Percentiles rank a stretch among this genome's conserved stretches.
Evolutionary conservation across 1,284 basidiomycete genomes (phyloP).

Genomic region (Boletellus deceptivus): DNA sequence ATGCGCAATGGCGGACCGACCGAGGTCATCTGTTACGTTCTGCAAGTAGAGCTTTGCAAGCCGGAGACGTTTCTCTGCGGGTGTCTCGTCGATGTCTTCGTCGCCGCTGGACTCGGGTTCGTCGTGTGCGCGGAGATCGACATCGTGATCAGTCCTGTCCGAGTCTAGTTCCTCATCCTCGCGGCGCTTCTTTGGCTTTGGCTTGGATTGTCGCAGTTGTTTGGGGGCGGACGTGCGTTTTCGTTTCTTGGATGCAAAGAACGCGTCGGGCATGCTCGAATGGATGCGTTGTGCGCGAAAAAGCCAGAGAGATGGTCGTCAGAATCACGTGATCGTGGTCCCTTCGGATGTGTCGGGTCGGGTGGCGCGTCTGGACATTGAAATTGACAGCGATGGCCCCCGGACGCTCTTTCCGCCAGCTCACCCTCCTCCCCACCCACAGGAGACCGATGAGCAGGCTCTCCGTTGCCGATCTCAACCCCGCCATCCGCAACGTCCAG

Average conservation of each 20-base stretch:
- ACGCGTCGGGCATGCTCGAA: slow-evolving; percentile 70
- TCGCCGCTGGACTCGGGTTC: slow-evolving; percentile 65
- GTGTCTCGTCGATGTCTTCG: slow-evolving; percentile 87
- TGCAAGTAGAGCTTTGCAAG: slow-evolving; percentile 91
- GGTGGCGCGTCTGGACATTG: no score
- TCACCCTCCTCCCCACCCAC: background rate
- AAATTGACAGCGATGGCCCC: slow-evolving; percentile 9
- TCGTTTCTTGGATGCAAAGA: slow-evolving; percentile 74
- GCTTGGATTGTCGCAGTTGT: slow-evolving; percentile 17
- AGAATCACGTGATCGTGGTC: slow-evolving; percentile 8
- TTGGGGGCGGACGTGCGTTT: slow-evolving; percentile 49
- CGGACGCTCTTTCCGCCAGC: background rate
- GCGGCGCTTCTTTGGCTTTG: slow-evolving; percentile 32
- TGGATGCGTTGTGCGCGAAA: slow-evolving; percentile 13
- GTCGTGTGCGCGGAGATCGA: slow-evolving; percentile 68
- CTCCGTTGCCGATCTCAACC: slow-evolving; percentile 72
- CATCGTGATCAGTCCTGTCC: slow-evolving; percentile 59
- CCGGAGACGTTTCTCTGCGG: slow-evolving; percentile 89
- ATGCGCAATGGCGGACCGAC: slow-evolving; percentile 42
- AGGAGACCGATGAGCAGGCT: slow-evolving; percentile 51
- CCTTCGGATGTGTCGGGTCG: no score
- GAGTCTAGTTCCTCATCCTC: slow-evolving; percentile 74
- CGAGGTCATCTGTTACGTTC: slow-evolving; percentile 74
- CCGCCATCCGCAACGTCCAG: slow-evolving; percentile 82
- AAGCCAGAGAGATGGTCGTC: slow-evolving; percentile 13